phyloP scores from a whole-genome alignment of 2,329 filamentous ascomycete species.

The Xylaria hypoxylon region DNA sequence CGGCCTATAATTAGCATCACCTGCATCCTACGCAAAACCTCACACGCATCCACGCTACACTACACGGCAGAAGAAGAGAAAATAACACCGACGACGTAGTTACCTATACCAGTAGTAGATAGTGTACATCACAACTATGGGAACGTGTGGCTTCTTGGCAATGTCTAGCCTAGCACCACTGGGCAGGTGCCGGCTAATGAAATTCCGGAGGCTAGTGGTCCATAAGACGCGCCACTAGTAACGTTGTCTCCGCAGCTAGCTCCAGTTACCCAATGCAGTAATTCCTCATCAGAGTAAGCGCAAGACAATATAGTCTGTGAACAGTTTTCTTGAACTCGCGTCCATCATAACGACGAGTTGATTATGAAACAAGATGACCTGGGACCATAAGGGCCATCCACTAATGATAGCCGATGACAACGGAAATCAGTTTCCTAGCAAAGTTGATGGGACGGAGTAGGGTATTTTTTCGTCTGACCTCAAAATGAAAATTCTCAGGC shows the following conservation, averaged over 20 bases:
- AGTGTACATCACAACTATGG: neutral
- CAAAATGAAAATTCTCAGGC: neutral
- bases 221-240: conserved; percentile 3
- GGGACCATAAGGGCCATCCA: too few species aligned
- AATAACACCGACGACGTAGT: neutral
- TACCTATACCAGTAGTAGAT: neutral
- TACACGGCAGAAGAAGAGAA: neutral
- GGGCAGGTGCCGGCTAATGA: neutral
- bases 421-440: neutral
- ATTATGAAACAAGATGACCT: neutral
- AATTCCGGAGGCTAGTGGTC: neutral
- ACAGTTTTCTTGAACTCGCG: conserved; percentile 2
- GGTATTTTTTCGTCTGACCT: neutral
- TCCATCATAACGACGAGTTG: neutral
- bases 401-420: neutral
- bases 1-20: conserved; percentile 4
- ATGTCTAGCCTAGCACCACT: neutral
- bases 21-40: neutral
- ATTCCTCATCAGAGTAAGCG: conserved; percentile 33
- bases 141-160: neutral
- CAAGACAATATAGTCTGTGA: neutral
- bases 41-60: neutral
- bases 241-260: conserved; percentile 25
- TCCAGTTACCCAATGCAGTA: conserved; percentile 36
- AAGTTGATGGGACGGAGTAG: neutral